Conservation (phyloP, 495 filamentous ascomycete species). For the Glutinoglossum americanum region DNA sequence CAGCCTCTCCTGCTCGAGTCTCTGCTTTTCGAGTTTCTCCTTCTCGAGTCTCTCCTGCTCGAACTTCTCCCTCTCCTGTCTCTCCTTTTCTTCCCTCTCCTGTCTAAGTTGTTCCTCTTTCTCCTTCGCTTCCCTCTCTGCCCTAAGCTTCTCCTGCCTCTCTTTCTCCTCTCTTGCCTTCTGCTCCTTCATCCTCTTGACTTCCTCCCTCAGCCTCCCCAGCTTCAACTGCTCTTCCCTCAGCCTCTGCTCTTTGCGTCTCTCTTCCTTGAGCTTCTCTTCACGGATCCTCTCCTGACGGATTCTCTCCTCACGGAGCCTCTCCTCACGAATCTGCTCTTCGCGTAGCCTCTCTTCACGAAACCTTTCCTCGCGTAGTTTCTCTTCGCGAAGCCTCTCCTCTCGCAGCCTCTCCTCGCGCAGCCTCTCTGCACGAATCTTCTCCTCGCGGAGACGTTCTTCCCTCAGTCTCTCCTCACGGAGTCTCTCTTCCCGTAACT, state of each 20-base stretch:
- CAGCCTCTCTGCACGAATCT: background rate
- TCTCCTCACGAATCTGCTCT: background rate
- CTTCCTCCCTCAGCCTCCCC: background rate
- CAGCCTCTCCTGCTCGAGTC: background rate
- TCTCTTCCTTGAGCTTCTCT: background rate
- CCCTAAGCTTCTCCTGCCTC: background rate
- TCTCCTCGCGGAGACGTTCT: background rate
- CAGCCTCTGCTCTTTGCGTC: background rate
- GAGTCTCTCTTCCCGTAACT: background rate
- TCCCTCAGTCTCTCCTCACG: background rate
- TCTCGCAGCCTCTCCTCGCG: background rate
- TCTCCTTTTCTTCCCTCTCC: background rate
- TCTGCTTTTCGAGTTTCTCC: background rate
- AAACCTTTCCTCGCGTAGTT: background rate
- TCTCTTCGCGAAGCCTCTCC: background rate
- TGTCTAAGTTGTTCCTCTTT: background rate
- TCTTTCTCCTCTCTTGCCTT: background rate
- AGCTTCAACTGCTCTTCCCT: background rate
- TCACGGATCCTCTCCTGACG: background rate
- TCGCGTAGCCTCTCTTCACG: background rate
- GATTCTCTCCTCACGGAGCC: background rate
- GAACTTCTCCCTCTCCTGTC: background rate
- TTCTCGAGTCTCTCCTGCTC: background rate
- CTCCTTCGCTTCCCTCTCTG: background rate
- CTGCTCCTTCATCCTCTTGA: background rate